A percentile compares a stretch with the other conserved stretches of the same genome.
Conservation (phyloP, 192 early-diverging fungal species). For the Entophlyctis luteolus region DNA sequence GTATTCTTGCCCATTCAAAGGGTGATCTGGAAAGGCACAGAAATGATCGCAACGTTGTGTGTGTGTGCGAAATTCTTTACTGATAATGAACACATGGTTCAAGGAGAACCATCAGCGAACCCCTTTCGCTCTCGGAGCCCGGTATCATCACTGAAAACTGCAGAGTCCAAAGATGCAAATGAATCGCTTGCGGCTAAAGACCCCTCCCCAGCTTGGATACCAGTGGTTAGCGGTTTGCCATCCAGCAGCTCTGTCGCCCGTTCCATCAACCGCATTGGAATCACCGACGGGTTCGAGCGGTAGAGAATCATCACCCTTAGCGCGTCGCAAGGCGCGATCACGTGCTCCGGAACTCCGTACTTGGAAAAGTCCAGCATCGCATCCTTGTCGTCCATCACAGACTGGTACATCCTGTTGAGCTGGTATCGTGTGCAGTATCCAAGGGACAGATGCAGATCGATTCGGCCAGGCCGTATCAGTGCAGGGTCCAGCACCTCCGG, state of each 20-base stretch:
- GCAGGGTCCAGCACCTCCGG: constrained; percentile 61
- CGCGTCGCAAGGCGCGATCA: constrained; percentile 62
- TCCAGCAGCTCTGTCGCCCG: constrained; percentile 18
- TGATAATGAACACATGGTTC: too few relatives aligned
- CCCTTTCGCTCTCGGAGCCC: too few relatives aligned
- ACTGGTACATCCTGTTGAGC: constrained; percentile 47
- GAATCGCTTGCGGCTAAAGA: neutral
- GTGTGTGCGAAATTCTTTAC: too few relatives aligned
- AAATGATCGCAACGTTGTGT: too few relatives aligned
- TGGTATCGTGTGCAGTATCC: constrained; percentile 61
- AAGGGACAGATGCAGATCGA: constrained; percentile 62
- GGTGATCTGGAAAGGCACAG: too few relatives aligned
- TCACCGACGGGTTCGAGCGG: constrained; percentile 33
- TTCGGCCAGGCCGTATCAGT: constrained; percentile 58
- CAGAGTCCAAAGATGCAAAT: neutral
- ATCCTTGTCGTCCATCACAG: constrained; percentile 37
- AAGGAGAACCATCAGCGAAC: too few relatives aligned
- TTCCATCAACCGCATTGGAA: constrained; percentile 31
- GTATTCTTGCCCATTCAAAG: too few relatives aligned
- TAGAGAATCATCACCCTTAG: constrained; percentile 59
- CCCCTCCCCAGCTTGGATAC: constrained; percentile 22
- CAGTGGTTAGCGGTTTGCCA: constrained; percentile 23
- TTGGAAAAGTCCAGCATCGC: constrained; percentile 25
- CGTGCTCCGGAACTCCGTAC: constrained; percentile 41
- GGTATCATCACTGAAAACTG: too few relatives aligned